Base-by-base conservation (phyloP, 352 stramenopile species). In the Phytophthora pini region DNA sequence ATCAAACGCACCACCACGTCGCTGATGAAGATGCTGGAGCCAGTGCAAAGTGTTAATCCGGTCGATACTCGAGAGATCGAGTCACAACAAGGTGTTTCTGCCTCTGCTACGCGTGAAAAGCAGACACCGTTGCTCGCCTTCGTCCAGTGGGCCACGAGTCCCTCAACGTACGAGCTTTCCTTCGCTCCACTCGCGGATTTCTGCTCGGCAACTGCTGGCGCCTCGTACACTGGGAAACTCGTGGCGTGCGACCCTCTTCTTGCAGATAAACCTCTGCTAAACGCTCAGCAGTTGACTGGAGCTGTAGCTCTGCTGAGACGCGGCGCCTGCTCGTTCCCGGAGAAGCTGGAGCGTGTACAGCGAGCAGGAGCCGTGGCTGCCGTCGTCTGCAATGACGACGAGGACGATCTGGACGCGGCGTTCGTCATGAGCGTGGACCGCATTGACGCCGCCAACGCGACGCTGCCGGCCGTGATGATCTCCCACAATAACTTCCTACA, bases 391-490 rank as follows among this genome's bases (percentile, higher is more conserved):
- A 93, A 92, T 48, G 74, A 92, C 59, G 84, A 92, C 45, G 51
- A 56, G 4, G 29, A 64, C 2, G 61, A 90, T 36, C 67, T 65
- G 1, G 73, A 87, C 29, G 69, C 73, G 12, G 79, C 82, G 29
- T 93, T 93, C 15, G 79, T 92, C 27, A 93, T 92, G 82, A 92
- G 72, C 43, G 85, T 92, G 2, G 83, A 91, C 44, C 68, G 84
- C 13, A 80, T 90, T 44, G 66, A 77, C 32, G 79, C 83, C 15
- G 79, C 83, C n/a, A 81, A 92, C 58, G 61, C 89, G 5, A 83
- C 79, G 36, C 76, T 93, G n/a, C 81, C 85, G 11, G 68, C 80
- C 11, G 78, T 92, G 10, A 92, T 92, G 85, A 75, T 93, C 27
- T 89, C 85, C 2, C 55, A 67, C 31, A 59, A 56, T 4, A 59